These are phyloP conservation scores for Musa acuminata DNA, from an alignment of 176 grass and related monocot species.

Conservation along the genomic window DNA sequence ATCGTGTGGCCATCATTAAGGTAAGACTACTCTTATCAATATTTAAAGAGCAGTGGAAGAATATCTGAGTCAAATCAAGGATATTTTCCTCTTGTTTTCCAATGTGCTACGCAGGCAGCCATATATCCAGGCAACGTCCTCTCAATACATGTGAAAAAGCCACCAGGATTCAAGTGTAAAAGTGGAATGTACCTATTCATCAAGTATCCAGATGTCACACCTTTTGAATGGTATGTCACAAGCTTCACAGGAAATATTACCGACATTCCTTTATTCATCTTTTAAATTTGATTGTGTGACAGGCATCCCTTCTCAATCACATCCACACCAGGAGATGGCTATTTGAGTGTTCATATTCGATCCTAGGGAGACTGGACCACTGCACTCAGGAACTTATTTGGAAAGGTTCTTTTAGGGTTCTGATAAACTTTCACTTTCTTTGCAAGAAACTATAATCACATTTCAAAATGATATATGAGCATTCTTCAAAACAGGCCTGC, in stretches of 20 bases:
- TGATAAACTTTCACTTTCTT: neutral
- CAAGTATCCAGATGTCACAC: slow-evolving; percentile 89
- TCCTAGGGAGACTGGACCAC: slow-evolving; percentile 92
- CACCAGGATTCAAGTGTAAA: slow-evolving; percentile 85
- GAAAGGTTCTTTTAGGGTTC: slow-evolving; percentile 60
- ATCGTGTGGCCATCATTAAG: slow-evolving; percentile 59
- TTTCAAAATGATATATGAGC: slow-evolving; percentile 9
- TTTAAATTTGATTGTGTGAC: slow-evolving; percentile 19
- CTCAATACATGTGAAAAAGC: slow-evolving; percentile 92
- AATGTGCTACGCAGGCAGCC: slow-evolving; percentile 50
- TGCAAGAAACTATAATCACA: neutral
- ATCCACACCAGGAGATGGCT: slow-evolving; percentile 69
- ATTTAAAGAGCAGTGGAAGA: neutral
- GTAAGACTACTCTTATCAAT: slow-evolving; percentile 20
- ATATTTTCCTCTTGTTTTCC: neutral
- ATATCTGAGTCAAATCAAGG: neutral
- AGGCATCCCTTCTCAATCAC: slow-evolving; percentile 99
- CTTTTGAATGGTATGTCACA: slow-evolving; percentile 73
- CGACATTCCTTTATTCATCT: slow-evolving; percentile 4
- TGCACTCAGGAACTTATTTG: slow-evolving; percentile 74
- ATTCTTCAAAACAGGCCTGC: slow-evolving; percentile 43
- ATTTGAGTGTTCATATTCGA: slow-evolving; percentile 93
- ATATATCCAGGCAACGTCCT: slow-evolving; percentile 98
- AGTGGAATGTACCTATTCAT: slow-evolving; percentile 99
- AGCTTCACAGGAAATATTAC: slow-evolving; percentile 13